Evolutionary conservation across 768 basidiomycete species (phyloP), one percentile per base, ranked within the genome.

Genomic region (Leccinellum albellum): DNA sequence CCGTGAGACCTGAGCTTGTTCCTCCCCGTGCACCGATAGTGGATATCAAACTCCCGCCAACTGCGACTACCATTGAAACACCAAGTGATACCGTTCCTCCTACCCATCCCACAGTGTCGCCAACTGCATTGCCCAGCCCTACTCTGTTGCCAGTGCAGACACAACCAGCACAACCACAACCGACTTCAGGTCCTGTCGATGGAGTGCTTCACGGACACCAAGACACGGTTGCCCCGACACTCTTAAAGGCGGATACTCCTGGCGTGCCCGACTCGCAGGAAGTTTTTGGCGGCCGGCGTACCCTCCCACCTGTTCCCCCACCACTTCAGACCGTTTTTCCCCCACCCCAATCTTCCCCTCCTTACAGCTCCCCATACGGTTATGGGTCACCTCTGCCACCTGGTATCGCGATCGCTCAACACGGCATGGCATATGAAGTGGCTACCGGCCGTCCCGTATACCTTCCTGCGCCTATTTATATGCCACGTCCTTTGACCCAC

Each of bases 371-470:
- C 9, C 82, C 88, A 15, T 92, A 88, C 54, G 74, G 75, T 2
- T 89, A 82, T 67, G 75, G 78, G 6, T 75, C 77, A 8, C 70
- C 78, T 7, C 59, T 86, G 20, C 82, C 90, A n/a, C 84, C 84
- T 14, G 91, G 91, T 49, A 79, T 91, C 50, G 89, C 80, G 14
- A 73, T 91, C 66, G 85, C 85, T 61, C 82, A 84, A 53, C 85
- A 88, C 58, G 91, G 91, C 31, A 79, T 90, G 74, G 78, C 89
- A n/a, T 92, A 86, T 66, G 91, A 93, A 70, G 67, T 91, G 51
- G 84, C 89, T 14, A 91, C 89, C 5, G 91, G 91, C 40, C 89
- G 88, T 37, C 82, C 89, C 12, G 85, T 93, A 32, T 87, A 87
- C 64, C 76, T 92, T 28, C 81, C 85, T 59, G 76, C 80, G 13